Conservation (phyloP, 225 moss, liverwort and hornwort genomes). For the Polytrichum commune region DNA sequence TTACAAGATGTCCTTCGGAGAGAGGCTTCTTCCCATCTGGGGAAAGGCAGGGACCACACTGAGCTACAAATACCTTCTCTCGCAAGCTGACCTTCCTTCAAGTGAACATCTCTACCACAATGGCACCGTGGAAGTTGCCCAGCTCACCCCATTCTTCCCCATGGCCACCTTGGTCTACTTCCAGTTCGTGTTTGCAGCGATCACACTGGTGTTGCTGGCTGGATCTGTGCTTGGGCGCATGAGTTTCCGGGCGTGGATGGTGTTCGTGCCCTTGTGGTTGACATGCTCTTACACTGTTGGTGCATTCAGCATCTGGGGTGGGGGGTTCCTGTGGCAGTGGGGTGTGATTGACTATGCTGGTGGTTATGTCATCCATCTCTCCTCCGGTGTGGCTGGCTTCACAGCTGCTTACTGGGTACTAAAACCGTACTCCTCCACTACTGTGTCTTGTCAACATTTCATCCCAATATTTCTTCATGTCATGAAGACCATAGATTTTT, state of each 20-base stretch:
- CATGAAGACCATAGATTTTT: too few relatives aligned
- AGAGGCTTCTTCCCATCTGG: conserved; percentile 12
- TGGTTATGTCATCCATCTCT: conserved; percentile 47
- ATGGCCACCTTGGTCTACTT: conserved; percentile 54
- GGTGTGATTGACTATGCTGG: conserved; percentile 53
- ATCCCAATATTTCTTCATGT: neutral
- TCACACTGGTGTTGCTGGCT: conserved; percentile 41
- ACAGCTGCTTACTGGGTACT: conserved; percentile 47
- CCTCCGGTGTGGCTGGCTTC: conserved; percentile 36
- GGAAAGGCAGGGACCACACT: conserved; percentile 14
- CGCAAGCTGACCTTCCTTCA: conserved; percentile 32
- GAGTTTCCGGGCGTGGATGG: conserved; percentile 13
- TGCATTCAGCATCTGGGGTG: conserved; percentile 46
- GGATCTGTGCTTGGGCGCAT: conserved; percentile 21
- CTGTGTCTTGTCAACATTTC: too few relatives aligned
- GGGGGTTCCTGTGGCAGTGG: conserved; percentile 47
- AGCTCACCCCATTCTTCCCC: conserved; percentile 29
- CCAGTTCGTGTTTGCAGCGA: conserved; percentile 56
- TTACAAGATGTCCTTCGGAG: conserved; percentile 19
- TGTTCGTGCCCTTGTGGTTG: conserved; percentile 34
- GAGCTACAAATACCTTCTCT: conserved; percentile 39
- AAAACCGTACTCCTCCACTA: neutral
- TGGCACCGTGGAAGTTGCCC: conserved; percentile 6
- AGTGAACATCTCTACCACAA: conserved; percentile 21
- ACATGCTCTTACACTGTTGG: conserved; percentile 46